phyloP scores from a whole-genome alignment of 2,329 filamentous ascomycete genomes.

The Hymenoscyphus occultus region DNA sequence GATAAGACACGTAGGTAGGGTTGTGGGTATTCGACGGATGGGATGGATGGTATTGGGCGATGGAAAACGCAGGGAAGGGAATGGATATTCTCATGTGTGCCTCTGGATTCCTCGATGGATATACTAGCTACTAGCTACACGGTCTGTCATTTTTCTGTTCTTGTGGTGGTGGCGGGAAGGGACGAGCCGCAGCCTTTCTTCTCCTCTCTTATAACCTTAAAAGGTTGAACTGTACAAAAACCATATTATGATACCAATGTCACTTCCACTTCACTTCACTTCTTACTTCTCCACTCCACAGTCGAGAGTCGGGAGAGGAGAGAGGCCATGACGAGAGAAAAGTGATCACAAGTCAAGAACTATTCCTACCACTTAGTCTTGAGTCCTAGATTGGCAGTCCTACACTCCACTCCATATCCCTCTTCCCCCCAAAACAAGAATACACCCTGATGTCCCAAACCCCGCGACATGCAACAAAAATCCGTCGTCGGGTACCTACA shows the following conservation, averaged over 20 bases:
- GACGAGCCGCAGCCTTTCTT: not conserved
- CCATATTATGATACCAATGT: slow-evolving; percentile 5
- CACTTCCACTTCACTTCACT: not conserved
- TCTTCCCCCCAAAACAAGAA: too few relatives aligned
- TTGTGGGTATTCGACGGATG: not conserved
- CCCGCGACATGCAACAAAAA: slow-evolving; percentile 1
- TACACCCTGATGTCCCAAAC: not conserved
- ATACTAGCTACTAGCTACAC: not conserved
- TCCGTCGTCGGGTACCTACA: not conserved
- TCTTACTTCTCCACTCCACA: not conserved
- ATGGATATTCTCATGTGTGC: not conserved
- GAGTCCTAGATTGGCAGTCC: too few relatives aligned
- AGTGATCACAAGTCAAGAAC: too few relatives aligned
- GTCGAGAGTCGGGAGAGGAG: not conserved
- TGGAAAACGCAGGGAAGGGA: not conserved
- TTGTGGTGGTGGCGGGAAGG: too few relatives aligned
- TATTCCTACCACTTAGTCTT: too few relatives aligned
- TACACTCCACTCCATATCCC: too few relatives aligned
- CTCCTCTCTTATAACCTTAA: slow-evolving; percentile 1
- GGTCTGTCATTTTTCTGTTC: not conserved
- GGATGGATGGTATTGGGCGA: not conserved
- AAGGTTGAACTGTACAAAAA: slow-evolving; percentile 3
- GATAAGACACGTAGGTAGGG: not conserved
- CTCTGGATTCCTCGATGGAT: not conserved
- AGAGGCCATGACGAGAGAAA: not conserved